A percentile compares a stretch with the other conserved stretches of the same genome.
Evolutionary conservation across 495 filamentous ascomycete species (phyloP).

Genomic region (Staphylotrichum tortipilum): DNA sequence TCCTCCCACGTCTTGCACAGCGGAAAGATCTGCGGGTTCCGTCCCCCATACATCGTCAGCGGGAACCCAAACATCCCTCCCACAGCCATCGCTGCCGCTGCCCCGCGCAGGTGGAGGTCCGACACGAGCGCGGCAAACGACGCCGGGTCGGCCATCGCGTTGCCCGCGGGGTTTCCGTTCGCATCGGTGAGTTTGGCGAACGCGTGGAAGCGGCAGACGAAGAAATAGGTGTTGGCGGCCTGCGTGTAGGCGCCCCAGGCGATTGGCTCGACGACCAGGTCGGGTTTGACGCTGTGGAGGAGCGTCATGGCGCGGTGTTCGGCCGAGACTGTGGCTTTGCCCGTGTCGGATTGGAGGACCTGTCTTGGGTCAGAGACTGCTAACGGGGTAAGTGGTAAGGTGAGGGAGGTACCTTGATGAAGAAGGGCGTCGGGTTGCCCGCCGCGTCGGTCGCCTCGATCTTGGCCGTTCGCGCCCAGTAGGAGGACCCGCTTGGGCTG

Average conservation of each 20-base stretch:
- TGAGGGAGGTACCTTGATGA: background rate
- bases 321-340: background rate
- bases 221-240: background rate
- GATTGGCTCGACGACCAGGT: slow-evolving; percentile 1
- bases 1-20: slow-evolving; percentile 4
- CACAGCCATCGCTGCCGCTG: background rate
- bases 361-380: too few species aligned
- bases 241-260: background rate
- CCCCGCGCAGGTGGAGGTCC: background rate
- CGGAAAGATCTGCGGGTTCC: slow-evolving; percentile 1
- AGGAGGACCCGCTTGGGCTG: background rate
- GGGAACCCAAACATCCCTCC: slow-evolving; percentile 1
- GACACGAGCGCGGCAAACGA: background rate
- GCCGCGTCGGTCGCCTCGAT: background rate
- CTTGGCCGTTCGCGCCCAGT: slow-evolving; percentile 6
- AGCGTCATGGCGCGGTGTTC: background rate
- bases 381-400: background rate
- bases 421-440: background rate
- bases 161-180: background rate
- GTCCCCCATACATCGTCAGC: slow-evolving; percentile 1
- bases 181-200: background rate
- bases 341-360: background rate
- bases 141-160: background rate
- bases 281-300: slow-evolving; percentile 3
- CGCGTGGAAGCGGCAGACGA: background rate